Evolutionary conservation across 139 green algal genomes (phyloP).

Genomic region (Pleodorina starrii): DNA sequence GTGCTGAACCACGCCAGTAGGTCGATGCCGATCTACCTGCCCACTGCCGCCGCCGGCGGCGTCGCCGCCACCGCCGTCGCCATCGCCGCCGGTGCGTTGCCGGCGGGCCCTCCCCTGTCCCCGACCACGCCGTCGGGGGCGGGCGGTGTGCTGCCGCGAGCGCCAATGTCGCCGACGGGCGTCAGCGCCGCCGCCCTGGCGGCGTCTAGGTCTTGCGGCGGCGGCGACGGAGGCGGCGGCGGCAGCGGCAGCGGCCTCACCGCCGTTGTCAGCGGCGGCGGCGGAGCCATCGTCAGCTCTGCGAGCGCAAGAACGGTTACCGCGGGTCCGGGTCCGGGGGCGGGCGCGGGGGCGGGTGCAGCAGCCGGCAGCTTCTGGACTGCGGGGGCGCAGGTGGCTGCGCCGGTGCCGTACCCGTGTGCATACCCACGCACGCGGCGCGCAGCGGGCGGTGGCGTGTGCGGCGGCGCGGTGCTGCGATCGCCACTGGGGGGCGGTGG

Average conservation of each 20-base stretch:
- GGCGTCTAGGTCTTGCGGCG: not conserved
- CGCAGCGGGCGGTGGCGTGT: not conserved
- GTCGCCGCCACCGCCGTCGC: not conserved
- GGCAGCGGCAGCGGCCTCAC: not conserved
- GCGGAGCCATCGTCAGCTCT: not conserved
- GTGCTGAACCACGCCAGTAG: not conserved
- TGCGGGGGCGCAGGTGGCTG: not conserved
- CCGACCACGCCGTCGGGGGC: not conserved
- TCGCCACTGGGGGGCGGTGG: not conserved
- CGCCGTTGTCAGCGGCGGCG: not conserved
- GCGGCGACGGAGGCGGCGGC: not conserved
- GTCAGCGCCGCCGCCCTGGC: not conserved
- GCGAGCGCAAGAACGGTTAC: too few relatives aligned
- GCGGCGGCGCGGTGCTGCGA: not conserved
- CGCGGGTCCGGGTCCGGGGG: not conserved
- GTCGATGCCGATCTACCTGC: not conserved
- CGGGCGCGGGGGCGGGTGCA: not conserved
- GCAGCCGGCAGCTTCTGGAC: not conserved
- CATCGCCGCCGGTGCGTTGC: not conserved
- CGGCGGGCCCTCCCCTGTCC: too few relatives aligned
- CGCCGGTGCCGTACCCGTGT: not conserved
- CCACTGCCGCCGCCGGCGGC: not conserved
- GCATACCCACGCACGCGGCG: constrained; percentile 19
- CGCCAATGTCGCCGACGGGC: not conserved
- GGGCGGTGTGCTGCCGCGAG: not conserved